Conservation (phyloP, 73 alveolate species). For the Uronychia setigera region DNA sequence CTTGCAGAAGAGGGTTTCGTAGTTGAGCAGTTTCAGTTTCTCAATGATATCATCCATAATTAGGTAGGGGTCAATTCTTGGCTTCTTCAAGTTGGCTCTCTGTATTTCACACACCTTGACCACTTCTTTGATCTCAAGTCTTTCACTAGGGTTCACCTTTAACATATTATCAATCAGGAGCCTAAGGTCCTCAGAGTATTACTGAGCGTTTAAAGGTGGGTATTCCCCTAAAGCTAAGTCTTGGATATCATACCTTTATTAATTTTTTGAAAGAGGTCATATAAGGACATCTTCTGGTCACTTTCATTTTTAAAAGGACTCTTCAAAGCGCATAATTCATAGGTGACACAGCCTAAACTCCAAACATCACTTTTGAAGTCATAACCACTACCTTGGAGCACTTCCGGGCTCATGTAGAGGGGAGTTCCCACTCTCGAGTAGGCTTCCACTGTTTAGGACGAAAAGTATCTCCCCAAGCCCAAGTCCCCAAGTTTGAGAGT, state of each 20-base stretch:
- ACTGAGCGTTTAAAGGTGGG: slow-evolving; percentile 61
- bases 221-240: slow-evolving; percentile 46
- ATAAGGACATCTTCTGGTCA: slow-evolving; percentile 60
- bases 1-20: slow-evolving; percentile 81
- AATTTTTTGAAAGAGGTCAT: slow-evolving; percentile 66
- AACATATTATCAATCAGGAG: slow-evolving; percentile 77
- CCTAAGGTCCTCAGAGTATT: slow-evolving; percentile 71
- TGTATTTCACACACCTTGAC: slow-evolving; percentile 63
- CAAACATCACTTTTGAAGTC: slow-evolving; percentile 97
- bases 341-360: slow-evolving; percentile 95
- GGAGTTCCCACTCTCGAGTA: slow-evolving; percentile 98
- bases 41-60: slow-evolving; percentile 92
- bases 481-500: slow-evolving; percentile 93
- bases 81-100: slow-evolving; percentile 58
- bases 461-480: slow-evolving; percentile 88
- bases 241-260: slow-evolving; percentile 45
- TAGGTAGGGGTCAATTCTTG: slow-evolving; percentile 81
- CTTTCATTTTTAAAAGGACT: slow-evolving; percentile 62
- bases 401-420: slow-evolving; percentile 96
- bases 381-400: slow-evolving; percentile 92
- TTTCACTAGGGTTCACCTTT: slow-evolving; percentile 82
- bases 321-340: slow-evolving; percentile 68
- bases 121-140: slow-evolving; percentile 72
- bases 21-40: slow-evolving; percentile 82
- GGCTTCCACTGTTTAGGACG: slow-evolving; percentile 93